phyloP scores from a whole-genome alignment of 176 grass and related monocot genomes.

The Ananas comosus region DNA sequence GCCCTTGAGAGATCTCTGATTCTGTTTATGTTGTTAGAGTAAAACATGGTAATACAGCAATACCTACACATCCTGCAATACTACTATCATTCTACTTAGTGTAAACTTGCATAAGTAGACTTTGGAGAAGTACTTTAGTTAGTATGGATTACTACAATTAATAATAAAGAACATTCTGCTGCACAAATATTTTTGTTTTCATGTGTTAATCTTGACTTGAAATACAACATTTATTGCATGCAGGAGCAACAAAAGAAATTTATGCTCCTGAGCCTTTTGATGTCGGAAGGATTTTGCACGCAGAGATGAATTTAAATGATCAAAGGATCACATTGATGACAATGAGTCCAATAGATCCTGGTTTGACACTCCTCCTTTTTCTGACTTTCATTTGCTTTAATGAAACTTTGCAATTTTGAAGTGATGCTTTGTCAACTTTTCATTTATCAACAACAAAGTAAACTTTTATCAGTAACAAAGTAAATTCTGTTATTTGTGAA shows the following conservation, averaged over 20 bases:
- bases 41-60: too few relatives aligned
- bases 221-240: background rate
- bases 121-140: too few relatives aligned
- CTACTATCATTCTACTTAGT: too few relatives aligned
- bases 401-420: background rate
- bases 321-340: constrained; percentile 46
- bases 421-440: background rate
- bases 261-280: constrained; percentile 97
- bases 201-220: background rate
- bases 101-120: too few relatives aligned
- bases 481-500: too few relatives aligned
- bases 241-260: constrained; percentile 69
- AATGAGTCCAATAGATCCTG: constrained; percentile 60
- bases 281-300: constrained; percentile 76
- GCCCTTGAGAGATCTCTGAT: too few relatives aligned
- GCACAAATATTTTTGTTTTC: constrained; percentile 4
- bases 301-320: constrained; percentile 50
- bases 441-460: too few relatives aligned
- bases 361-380: constrained; percentile 29
- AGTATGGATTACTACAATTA: background rate
- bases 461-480: too few relatives aligned
- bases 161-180: background rate
- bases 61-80: too few relatives aligned
- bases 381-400: background rate
- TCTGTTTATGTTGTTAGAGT: too few relatives aligned